phyloP scores from a whole-genome alignment of 1,284 basidiomycete genomes.

The Apiotrichum gracile region DNA sequence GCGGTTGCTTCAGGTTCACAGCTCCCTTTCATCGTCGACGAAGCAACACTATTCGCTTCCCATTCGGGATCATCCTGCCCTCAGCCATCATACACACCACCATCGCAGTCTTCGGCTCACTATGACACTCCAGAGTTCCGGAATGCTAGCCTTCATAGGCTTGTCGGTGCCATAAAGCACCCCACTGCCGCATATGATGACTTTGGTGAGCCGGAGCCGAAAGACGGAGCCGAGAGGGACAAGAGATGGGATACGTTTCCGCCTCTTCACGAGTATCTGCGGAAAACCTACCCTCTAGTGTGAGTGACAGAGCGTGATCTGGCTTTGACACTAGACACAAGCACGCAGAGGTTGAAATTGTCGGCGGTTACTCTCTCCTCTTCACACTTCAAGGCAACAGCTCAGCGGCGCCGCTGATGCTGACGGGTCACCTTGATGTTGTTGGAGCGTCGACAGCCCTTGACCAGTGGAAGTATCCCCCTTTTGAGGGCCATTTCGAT shows the following conservation, averaged over 20 bases:
- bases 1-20: background rate
- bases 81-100: background rate
- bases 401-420: slow-evolving; percentile 7
- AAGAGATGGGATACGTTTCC: slow-evolving; percentile 11
- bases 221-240: background rate
- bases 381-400: slow-evolving; percentile 8
- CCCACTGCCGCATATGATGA: slow-evolving; percentile 13
- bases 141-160: background rate
- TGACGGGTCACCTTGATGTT: slow-evolving; percentile 13
- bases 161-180: background rate
- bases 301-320: background rate
- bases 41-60: background rate
- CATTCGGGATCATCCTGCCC: background rate
- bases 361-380: slow-evolving; percentile 12
- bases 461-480: slow-evolving; percentile 10
- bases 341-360: slow-evolving; percentile 2
- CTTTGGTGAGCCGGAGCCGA: slow-evolving; percentile 6
- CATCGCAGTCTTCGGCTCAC: background rate
- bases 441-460: slow-evolving; percentile 1
- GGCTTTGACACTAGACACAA: background rate
- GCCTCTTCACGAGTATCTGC: slow-evolving; percentile 7
- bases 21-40: background rate
- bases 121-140: background rate
- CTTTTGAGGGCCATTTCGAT: slow-evolving; percentile 12
- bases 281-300: slow-evolving; percentile 8